Conservation (phyloP, 169 alveolate species). For the Neospora caninum region DNA sequence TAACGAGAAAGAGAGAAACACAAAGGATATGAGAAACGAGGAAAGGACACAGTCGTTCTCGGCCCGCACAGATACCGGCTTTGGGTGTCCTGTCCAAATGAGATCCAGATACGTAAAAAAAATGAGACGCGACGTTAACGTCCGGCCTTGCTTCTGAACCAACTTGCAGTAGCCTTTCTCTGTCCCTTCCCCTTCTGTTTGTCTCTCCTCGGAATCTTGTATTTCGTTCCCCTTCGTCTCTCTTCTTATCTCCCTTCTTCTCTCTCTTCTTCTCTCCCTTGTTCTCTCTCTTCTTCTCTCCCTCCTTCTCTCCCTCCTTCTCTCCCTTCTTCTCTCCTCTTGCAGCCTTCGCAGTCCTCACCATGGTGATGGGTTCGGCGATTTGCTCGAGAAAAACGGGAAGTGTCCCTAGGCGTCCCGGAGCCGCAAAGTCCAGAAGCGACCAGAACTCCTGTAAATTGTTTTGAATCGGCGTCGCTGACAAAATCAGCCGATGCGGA, state of each 20-base stretch:
- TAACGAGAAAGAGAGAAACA: not conserved
- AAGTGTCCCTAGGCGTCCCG: conserved; percentile 91
- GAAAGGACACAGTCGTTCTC: too few relatives aligned
- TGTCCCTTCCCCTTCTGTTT: too few relatives aligned
- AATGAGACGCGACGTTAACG: too few relatives aligned
- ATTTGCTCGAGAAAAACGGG: conserved; percentile 81
- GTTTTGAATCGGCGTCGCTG: conserved; percentile 95
- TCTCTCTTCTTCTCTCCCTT: not conserved
- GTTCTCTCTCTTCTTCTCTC: too few relatives aligned
- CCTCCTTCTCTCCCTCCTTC: conserved; percentile 85
- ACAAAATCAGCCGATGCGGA: conserved; percentile 84
- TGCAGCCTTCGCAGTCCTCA: conserved; percentile 67
- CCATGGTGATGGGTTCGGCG: conserved; percentile 68
- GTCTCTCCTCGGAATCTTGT: too few relatives aligned
- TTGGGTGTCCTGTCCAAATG: too few relatives aligned
- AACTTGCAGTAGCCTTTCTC: too few relatives aligned
- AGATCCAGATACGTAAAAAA: too few relatives aligned
- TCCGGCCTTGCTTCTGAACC: too few relatives aligned
- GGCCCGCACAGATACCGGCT: too few relatives aligned
- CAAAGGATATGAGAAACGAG: not conserved
- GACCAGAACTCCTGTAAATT: conserved; percentile 94
- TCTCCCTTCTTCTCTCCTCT: conserved; percentile 91
- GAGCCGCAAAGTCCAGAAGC: conserved; percentile 92
- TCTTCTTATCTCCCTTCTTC: not conserved
- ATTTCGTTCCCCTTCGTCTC: not conserved